Base-by-base conservation (phyloP, 352 stramenopile genomes). In the Globisporangium canariense region DNA sequence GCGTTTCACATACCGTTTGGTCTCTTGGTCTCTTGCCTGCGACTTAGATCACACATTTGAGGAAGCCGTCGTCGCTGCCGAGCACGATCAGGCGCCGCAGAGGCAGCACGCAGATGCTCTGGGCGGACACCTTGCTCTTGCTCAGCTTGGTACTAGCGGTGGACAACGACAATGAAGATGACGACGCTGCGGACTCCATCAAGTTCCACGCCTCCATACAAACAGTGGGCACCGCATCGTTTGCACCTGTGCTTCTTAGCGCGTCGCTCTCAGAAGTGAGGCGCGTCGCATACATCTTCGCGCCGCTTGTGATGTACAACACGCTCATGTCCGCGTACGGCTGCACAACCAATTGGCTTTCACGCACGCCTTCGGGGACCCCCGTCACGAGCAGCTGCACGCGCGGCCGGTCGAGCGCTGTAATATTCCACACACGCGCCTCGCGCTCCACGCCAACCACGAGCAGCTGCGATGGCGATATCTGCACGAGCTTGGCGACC, bases 401-500 rank as follows among this genome's bases (percentile, higher is more conserved):
- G 28, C 75, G 65, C 0, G 76, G 77, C 2, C 74, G 72, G 2
- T 51, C 50, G 14, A 73, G 45, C 5, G 64, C 52, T 2, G 58
- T 58, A 32, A 89, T 51, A 4, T 76, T 71, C 80, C 80, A 93
- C 60, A 93, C 78, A 3, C 80, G 75, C 11, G 81, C 84, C 58
- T 93, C 84, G 22, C 82, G 80, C 32, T 93, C 83, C 1, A 69
- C 71, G 0, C 83, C 80, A 2, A 91, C 77, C 1, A 90, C 79
- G 18, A 93, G 62, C 30, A 93, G 52, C 36, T 79, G 78, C 13
- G 77, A 81, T 7, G 69, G 69, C 2, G 84, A 78, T 45, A 90
- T 79, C 62, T 91, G 81, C 0, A 73, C 57, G 49, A 93, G 58
- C 63, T 78, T 79, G 14, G 85, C 62, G 9, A 93, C 63, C 6